Evolutionary conservation across 2,329 filamentous ascomycete species (phyloP).

Genomic region (Botrytis medusae): DNA sequence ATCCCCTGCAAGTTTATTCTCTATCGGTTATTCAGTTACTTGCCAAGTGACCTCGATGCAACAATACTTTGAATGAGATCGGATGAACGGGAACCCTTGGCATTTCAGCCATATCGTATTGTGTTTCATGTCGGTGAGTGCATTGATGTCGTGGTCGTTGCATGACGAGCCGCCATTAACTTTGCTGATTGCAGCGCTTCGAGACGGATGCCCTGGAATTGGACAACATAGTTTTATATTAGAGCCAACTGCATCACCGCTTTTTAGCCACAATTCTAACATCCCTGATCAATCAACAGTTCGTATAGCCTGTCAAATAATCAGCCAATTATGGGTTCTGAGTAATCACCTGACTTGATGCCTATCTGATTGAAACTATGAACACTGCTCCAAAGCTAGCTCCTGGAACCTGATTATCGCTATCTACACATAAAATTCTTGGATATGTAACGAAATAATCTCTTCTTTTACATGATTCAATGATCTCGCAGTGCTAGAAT

Average conservation of each 20-base stretch:
- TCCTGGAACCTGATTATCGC: neutral
- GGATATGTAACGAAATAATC: no score
- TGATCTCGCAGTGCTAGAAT: neutral
- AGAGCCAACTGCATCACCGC: neutral
- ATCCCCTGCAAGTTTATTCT: neutral
- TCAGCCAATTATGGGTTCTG: neutral
- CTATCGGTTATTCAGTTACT: neutral
- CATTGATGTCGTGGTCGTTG: neutral
- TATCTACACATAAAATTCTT: neutral
- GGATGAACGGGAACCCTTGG: conserved; percentile 5
- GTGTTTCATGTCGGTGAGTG: neutral
- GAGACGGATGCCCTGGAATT: neutral
- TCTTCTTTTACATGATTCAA: neutral
- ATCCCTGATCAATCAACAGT: neutral
- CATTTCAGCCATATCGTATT: neutral
- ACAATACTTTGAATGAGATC: conserved; percentile 3
- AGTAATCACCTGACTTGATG: neutral
- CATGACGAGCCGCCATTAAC: neutral
- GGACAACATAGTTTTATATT: neutral
- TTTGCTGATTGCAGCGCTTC: conserved; percentile 1
- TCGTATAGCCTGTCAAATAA: neutral
- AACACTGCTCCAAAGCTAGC: neutral
- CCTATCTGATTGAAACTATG: neutral
- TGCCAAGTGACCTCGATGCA: neutral
- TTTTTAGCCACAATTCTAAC: neutral